Base-by-base conservation (phyloP, 2,329 filamentous ascomycete species). In the Lojkania enalia region DNA sequence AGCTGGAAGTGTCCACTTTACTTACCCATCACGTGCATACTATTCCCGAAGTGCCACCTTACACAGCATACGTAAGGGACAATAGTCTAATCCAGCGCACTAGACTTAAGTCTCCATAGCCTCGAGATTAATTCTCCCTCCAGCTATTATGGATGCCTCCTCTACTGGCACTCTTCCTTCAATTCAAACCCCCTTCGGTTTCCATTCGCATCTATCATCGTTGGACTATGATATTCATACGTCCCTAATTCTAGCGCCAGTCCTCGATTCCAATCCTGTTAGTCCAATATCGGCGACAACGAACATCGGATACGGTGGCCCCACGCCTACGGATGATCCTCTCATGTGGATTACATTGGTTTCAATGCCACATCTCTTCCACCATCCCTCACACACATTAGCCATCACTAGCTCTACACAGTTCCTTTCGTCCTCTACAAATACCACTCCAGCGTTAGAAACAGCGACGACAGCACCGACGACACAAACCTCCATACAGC, bases 321-420 rank as follows among this genome's bases (percentile, higher is more conserved):
- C 32, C 11, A 21, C 18, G n/a, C 12, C 23, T 4, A 33, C 42
- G 18, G 25, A 25, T 13, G 25, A 20, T 6, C 42, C 42, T n/a
- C 18, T 44, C 15, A n/a, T 27, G 11, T 39, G 35, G 42, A 38
- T 33, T n/a, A 44, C 42, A 2, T 32, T 27, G 4, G 19, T 42
- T 15, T 21, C 35, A 33, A 33, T n/a, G 13, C 29, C 31, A 39
- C 14, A 41, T 16, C 15, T 12, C 30, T 33, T 11, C 30, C 30
- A 11, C 9, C 29, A 21, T 31, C 14, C 42, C 11, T 13, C 29
- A 16, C 29, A 39, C 36, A 35, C 5, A 3, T 4, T n/a, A 5
- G 27, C 16, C 25, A n/a, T 30, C 23, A 32, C 16, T 13, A 18
- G 6, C 23, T 5, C 25, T 5, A 11, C 23, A 30, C 30, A 12